phyloP scores from a whole-genome alignment of 192 early-diverging fungal species.

The Backusella tuberculispora region DNA sequence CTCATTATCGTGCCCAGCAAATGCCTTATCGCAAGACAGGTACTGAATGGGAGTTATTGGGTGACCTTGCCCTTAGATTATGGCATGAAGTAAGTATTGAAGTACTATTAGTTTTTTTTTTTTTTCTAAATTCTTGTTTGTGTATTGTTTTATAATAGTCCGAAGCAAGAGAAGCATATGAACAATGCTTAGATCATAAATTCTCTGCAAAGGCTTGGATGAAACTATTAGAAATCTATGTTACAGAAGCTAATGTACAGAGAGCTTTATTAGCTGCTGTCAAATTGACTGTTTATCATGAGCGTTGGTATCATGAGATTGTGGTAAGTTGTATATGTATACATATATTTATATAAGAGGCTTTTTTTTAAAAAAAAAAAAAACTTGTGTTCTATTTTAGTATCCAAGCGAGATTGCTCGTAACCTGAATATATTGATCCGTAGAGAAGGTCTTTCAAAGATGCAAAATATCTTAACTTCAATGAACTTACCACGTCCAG shows the following conservation, averaged over 20 bases:
- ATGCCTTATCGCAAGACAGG: slow-evolving; percentile 89
- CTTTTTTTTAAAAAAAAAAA: no score
- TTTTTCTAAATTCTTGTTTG: no score
- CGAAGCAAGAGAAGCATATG: slow-evolving; percentile 93
- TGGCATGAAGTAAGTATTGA: slow-evolving; percentile 65
- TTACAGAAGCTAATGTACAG: slow-evolving; percentile 80
- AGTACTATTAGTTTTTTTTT: neutral
- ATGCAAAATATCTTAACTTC: slow-evolving; percentile 90
- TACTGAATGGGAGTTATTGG: slow-evolving; percentile 98
- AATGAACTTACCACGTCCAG: slow-evolving; percentile 81
- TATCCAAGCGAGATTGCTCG: slow-evolving; percentile 90
- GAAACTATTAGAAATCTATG: slow-evolving; percentile 79
- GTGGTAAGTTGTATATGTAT: slow-evolving; percentile 55
- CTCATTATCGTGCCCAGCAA: slow-evolving; percentile 74
- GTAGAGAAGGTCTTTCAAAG: slow-evolving; percentile 87
- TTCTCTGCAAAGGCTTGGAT: slow-evolving; percentile 93
- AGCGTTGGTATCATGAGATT: slow-evolving; percentile 91
- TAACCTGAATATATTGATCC: slow-evolving; percentile 84
- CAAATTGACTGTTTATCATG: slow-evolving; percentile 83
- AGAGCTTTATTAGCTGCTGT: slow-evolving; percentile 80
- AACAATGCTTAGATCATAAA: slow-evolving; percentile 85
- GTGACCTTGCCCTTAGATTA: slow-evolving; percentile 88
- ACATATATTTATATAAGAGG: neutral
- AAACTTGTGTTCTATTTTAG: slow-evolving; percentile 39
- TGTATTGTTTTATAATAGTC: slow-evolving; percentile 41